Evolutionary conservation across 352 stramenopile species (phyloP), one percentile per base, ranked within the genome.

Genomic region (Pythium utonaiense): DNA sequence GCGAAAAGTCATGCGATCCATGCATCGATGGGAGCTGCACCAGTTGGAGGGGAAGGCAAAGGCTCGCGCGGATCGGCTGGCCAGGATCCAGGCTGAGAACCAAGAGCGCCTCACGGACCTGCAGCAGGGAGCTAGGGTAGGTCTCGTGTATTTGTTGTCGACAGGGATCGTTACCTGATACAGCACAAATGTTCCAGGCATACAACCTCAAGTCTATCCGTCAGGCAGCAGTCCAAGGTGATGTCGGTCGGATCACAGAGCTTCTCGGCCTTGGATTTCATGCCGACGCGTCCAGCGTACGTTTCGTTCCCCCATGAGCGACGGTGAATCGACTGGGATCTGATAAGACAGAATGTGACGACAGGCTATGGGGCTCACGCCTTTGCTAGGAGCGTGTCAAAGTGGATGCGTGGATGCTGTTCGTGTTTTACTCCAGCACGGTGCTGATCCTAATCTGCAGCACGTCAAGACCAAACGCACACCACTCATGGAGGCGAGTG

Each of bases 171-270:
- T n/a, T 28, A 16, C 14, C 27, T 54, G 28, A 38, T 22, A 14
- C 6, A 52, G 41, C 6, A 53, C 6, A 14, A 16, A 30, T 24
- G 16, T 6, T 21, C 7, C 10, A 91, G 81, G 77, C 77, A 70
- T 72, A 87, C 54, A 86, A 86, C 57, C 62, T 88, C 27, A 76
- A 86, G 40, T 83, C 75, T 4, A 89, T 91, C 41, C 81, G 81
- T 1, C 74, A 88, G 58, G 81, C 79, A 24, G 75, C 78, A 21
- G 81, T 91, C 59, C 67, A 74, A 42, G 81, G 78, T 10, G 71
- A 91, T 57, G 22, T 80, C 14, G 70, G 66, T 22, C 70, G 77
- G 6, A 66, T 91, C 13, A 54, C 67, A 21, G 70, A 82, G 24
- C 47, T 91, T 22, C 57, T 91, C 2, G 55, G 61, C 10, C 67